Base-by-base conservation (phyloP, 345 rosid genomes). In the Arabidopsis thaliana region DNA sequence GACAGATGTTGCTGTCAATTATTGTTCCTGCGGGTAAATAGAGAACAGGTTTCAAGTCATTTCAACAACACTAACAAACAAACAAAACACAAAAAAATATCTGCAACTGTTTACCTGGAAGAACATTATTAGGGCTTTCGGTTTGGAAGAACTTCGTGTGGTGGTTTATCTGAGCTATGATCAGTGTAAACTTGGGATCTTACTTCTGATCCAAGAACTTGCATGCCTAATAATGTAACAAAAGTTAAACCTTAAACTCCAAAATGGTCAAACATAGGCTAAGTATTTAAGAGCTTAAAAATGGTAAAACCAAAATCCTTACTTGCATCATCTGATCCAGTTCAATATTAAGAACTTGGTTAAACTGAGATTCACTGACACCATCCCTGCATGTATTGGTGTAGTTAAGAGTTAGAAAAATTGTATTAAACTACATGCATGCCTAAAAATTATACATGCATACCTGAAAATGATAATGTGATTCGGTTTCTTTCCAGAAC, bases 341-440 rank as follows among this genome's bases (percentile, higher is more conserved):
- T 66, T 93, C 98, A 53, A 86, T 60, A 36, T 89, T 90, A 60
- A 87, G 68, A 65, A 93, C 95, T 76, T 87, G 98, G 44, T 80
- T 87, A 74, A 93, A 90, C 49, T 90, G 93, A 0, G 98, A 89
- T 75, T 90, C 98, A 20, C 98, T 87, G 6, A 89, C 98, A 5
- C 98, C 98, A 73, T 93, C 98, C 88, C 98, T 90, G 55, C 69
- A 72, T 22, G 12, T 32, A 56, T 37, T 38, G 41, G 48, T 20
- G 58, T 9, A 24, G 12, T 36, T 36, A 28, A 28, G 20, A 61
- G 60, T 22, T 13, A 16, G 28, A 12, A 41, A 40, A 25, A 3
- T 33, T 32, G 7, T 20, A 42, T 5, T 37, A 55, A 42, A 71
- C 23, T 58, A 69, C 46, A 16, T 16, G 20, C 20, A 16, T 16